Percentiles rank a stretch among this genome's conserved stretches.
These are phyloP conservation scores for Fusarium pseudograminearum DNA, from an alignment of 2,329 filamentous ascomycete genomes.

Conservation along the genomic window DNA sequence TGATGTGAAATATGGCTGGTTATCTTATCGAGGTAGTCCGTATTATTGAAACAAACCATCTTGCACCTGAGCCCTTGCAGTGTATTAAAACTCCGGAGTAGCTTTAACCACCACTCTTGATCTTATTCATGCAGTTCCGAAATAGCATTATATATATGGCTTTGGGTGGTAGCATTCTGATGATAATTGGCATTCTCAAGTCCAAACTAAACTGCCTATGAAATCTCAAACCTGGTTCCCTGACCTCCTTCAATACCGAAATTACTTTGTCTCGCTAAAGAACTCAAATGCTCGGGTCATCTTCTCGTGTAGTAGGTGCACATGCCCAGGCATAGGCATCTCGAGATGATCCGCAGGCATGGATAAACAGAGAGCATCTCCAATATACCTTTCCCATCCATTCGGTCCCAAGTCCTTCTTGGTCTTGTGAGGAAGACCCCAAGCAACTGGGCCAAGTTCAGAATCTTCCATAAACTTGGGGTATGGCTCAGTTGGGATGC, in stretches of 20 bases:
- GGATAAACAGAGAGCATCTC: background rate
- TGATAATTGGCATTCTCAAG: background rate
- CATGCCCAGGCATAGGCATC: constrained; percentile 7
- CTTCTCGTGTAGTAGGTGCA: background rate
- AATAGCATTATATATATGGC: background rate
- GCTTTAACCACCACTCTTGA: no score
- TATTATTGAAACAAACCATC: no score
- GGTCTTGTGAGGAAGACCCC: background rate
- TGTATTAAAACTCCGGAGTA: no score
- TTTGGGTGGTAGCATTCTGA: background rate
- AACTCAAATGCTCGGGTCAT: background rate
- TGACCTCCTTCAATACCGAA: background rate
- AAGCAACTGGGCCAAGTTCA: background rate
- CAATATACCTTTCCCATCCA: background rate
- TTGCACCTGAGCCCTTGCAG: no score
- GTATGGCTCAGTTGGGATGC: background rate
- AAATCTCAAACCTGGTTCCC: no score
- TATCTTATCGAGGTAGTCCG: no score
- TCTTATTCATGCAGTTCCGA: no score
- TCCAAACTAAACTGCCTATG: background rate
- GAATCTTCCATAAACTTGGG: constrained; percentile 1
- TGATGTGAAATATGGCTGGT: no score
- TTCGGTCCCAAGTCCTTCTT: background rate
- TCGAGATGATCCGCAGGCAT: constrained; percentile 1
- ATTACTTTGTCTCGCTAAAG: background rate